A percentile compares a stretch with the other conserved stretches of the same genome.
These are phyloP conservation scores for Polyrhizophydium stewartii DNA, from an alignment of 371 early-diverging fungal species.

Conservation along the genomic window DNA sequence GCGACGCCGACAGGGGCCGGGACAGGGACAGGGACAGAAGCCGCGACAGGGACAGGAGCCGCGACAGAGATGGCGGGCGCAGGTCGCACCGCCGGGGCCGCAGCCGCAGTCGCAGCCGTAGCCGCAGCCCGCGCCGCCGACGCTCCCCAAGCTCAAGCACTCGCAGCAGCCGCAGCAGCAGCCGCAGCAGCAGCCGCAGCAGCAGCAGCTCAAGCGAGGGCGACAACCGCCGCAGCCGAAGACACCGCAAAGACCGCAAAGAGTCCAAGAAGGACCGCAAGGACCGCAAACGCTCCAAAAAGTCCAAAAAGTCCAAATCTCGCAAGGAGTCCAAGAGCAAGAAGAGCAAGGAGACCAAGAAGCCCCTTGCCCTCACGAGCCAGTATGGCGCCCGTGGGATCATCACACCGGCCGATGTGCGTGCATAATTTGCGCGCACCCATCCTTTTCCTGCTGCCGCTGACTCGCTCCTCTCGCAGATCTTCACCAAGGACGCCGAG, in stretches of 20 bases:
- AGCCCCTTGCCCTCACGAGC: slow-evolving; percentile 31
- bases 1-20: not conserved
- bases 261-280: too few relatives aligned
- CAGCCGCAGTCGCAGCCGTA: too few relatives aligned
- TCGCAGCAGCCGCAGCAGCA: too few relatives aligned
- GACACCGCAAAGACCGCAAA: too few relatives aligned
- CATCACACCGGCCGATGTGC: slow-evolving; percentile 23
- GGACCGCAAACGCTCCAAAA: slow-evolving; percentile 7
- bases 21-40: not conserved
- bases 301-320: slow-evolving; percentile 18
- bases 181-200: too few relatives aligned
- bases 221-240: too few relatives aligned
- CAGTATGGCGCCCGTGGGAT: slow-evolving; percentile 58
- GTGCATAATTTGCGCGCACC: slow-evolving; percentile 8
- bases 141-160: too few relatives aligned
- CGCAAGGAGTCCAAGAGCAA: slow-evolving; percentile 30
- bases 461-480: slow-evolving; percentile 15
- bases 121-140: too few relatives aligned
- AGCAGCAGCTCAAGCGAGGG: too few relatives aligned
- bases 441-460: not conserved
- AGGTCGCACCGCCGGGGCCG: too few relatives aligned
- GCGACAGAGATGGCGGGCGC: not conserved
- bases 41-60: not conserved
- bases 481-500: slow-evolving; percentile 63
- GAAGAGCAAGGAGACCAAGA: slow-evolving; percentile 31